These are phyloP conservation scores for Diplodia mutila DNA, from an alignment of 2,329 filamentous ascomycete species.

Conservation along the genomic window DNA sequence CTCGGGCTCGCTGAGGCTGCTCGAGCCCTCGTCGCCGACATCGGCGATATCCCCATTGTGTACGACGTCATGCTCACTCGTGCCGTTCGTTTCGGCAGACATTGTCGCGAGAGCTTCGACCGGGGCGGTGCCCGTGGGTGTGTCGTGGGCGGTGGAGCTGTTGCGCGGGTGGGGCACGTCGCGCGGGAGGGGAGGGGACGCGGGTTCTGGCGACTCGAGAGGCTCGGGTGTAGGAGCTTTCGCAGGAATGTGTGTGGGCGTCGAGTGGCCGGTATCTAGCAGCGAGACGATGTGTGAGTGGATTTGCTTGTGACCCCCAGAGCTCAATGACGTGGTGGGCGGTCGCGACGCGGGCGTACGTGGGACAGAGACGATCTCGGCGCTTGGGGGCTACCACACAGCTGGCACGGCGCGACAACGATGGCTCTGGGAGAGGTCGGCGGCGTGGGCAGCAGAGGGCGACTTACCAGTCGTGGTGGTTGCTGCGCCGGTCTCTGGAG, in stretches of 20 bases:
- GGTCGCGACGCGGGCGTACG: not conserved
- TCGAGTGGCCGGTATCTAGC: constrained; percentile 15
- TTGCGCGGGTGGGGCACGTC: constrained; percentile 17
- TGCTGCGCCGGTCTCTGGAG: constrained; percentile 32
- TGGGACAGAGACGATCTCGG: not conserved
- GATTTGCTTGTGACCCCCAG: constrained; percentile 1
- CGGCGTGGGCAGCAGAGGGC: constrained; percentile 1
- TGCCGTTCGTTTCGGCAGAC: constrained; percentile 5
- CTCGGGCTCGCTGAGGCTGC: constrained; percentile 90
- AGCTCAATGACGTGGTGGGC: constrained; percentile 22
- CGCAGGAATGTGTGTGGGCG: constrained; percentile 14
- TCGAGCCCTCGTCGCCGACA: constrained; percentile 61
- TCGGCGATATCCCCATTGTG: constrained; percentile 13
- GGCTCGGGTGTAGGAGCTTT: constrained; percentile 26
- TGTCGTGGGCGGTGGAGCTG: constrained; percentile 14
- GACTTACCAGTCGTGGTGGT: constrained; percentile 16
- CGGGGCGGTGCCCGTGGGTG: not conserved
- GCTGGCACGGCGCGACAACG: not conserved
- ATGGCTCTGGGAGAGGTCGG: not conserved
- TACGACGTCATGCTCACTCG: not conserved
- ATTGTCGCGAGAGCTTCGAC: not conserved
- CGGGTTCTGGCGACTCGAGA: constrained; percentile 26
- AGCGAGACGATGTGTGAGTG: constrained; percentile 4
- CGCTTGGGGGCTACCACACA: not conserved
- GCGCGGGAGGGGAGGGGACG: constrained; percentile 15